Evolutionary conservation across 331 rosid genomes (phyloP), one percentile per base, ranked within the genome.

Genomic region (Acacia concinna): DNA sequence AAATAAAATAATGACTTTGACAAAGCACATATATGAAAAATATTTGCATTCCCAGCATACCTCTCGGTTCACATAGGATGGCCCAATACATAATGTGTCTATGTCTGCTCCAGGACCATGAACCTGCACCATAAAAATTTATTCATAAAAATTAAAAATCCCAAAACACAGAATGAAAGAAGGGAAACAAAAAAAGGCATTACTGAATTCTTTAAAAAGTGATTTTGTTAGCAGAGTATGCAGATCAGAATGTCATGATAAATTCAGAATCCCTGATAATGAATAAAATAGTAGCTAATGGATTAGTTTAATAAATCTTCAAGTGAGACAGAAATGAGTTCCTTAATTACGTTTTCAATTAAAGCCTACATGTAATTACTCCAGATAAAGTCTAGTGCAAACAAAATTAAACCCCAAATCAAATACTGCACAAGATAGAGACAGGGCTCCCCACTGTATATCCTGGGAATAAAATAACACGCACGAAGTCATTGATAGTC

Each of bases 31-130:
- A 65, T n/a, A 28, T 20, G 18, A 31, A 76, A 38, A 46, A 1
- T 7, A 44, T 47, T 51, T 30, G 60, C 43, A n/a, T 38, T 54
- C 10, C 28, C 43, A 67, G 60, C 30, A 15, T 84, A 89, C 97
- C 94, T 89, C 97, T 15, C 97, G 88, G 81, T 82, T 93, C 38
- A 93, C 91, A 84, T 93, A 91, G 6, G 90, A 88, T 37, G 97
- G 97, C 59, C 97, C 97, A 84, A 93, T 83, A 84, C 97, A 93
- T 13, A 93, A 71, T 6, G 97, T 84, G 67, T 93, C 97, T 34
- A 93, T 74, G 82, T 93, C 97, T 75, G 92, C 87, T 54, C 94
- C 97, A 78, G 94, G 96, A 71, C 94, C 96, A 84, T 89, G 92
- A 74, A 93, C 97, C 97, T 93, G 80, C 64, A 74, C 44, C 34